phyloP scores from a whole-genome alignment of 768 basidiomycete species.

The Myochromella boudieri region DNA sequence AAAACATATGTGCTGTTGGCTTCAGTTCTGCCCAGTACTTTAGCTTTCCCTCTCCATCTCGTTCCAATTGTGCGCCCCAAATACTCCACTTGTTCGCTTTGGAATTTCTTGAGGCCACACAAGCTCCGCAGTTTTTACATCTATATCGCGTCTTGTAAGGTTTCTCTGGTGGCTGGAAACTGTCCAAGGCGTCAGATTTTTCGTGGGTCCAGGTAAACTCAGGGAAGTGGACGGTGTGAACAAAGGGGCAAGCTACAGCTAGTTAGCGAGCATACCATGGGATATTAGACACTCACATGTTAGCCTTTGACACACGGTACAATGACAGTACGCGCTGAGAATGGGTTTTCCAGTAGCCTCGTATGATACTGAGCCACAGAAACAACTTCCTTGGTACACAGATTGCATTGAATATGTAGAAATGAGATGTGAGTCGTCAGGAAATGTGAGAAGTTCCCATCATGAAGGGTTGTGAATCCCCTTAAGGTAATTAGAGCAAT shows the following conservation, averaged over 20 bases:
- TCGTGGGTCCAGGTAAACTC: conserved; percentile 56
- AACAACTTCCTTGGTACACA: conserved; percentile 52
- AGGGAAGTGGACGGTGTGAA: conserved; percentile 60
- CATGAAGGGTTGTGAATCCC: no score
- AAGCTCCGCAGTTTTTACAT: conserved; percentile 60
- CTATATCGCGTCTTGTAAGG: conserved; percentile 62
- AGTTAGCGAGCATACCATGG: not conserved
- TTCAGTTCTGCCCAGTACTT: conserved; percentile 52
- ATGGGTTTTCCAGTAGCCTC: conserved; percentile 46
- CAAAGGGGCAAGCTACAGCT: conserved; percentile 47
- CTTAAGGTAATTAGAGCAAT: no score
- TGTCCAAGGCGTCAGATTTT: conserved; percentile 39
- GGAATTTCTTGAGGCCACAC: conserved; percentile 52
- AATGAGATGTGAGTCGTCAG: no score
- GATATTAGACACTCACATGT: conserved; percentile 37
- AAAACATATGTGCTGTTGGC: conserved; percentile 69
- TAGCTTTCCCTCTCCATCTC: conserved; percentile 50
- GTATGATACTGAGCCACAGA: conserved; percentile 55
- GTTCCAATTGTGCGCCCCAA: conserved; percentile 56
- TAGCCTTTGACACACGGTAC: conserved; percentile 65
- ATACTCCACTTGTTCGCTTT: conserved; percentile 50
- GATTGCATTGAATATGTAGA: conserved; percentile 2
- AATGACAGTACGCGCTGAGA: conserved; percentile 67
- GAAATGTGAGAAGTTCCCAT: no score
- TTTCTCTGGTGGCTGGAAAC: conserved; percentile 47